Evolutionary conservation across 345 rosid species (phyloP).

Genomic region (Erysimum cheiranthoides): DNA sequence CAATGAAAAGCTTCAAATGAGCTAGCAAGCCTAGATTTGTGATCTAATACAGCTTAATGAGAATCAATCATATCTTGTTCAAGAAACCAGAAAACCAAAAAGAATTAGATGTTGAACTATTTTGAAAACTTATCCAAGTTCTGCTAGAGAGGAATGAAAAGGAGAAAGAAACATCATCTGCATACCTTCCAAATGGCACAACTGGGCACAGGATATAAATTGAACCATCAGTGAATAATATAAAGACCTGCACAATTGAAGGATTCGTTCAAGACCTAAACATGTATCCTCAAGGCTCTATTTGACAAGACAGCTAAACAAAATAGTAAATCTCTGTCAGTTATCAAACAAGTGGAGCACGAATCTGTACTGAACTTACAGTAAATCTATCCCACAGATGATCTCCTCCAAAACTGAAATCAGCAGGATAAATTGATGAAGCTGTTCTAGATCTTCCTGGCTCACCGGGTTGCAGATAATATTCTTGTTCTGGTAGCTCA

Average conservation of each 20-base stretch:
- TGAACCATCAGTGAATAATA: slow-evolving; percentile 83
- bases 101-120: not conserved
- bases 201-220: slow-evolving; percentile 86
- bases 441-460: slow-evolving; percentile 80
- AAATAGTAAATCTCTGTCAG: not conserved
- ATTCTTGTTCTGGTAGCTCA: slow-evolving; percentile 92
- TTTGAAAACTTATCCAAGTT: not conserved
- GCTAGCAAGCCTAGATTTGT: slow-evolving; percentile 3
- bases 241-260: slow-evolving; percentile 72
- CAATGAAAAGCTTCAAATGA: not conserved
- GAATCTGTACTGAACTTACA: slow-evolving; percentile 59
- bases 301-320: slow-evolving; percentile 27
- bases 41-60: slow-evolving; percentile 16
- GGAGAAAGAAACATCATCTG: slow-evolving; percentile 21
- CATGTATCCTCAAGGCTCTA: slow-evolving; percentile 12
- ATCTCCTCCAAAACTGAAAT: slow-evolving; percentile 86
- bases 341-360: slow-evolving; percentile 16
- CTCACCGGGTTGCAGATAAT: slow-evolving; percentile 89
- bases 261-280: slow-evolving; percentile 25
- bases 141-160: not conserved
- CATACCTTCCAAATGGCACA: slow-evolving; percentile 93
- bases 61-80: not conserved
- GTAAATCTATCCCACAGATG: slow-evolving; percentile 96
- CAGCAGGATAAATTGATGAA: slow-evolving; percentile 81
- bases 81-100: slow-evolving; percentile 9